Evolutionary conservation across 768 basidiomycete species (phyloP), one percentile per base, ranked within the genome.

Genomic region (Boletus pseudo-olivaceus): DNA sequence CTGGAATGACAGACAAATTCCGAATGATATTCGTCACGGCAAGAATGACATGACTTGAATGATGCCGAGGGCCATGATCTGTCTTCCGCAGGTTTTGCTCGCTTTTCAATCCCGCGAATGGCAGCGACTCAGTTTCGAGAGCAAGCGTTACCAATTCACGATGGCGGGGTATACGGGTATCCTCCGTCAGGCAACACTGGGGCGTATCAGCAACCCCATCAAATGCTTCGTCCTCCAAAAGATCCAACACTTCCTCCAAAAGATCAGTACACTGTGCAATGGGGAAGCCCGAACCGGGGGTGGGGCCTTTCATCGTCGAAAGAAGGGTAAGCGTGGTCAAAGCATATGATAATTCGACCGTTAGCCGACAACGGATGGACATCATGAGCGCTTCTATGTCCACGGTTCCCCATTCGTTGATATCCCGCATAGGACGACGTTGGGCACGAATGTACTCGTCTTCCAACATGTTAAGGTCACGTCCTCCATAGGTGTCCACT

Each of bases 341-440:
- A 5, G 90, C 92, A 67, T 94, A 98, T 4, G 93, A 87, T 49
- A 95, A 74, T 69, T 99, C 96, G 43, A 83, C 78, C 9, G 85
- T 79, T 39, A 98, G 73, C 34, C 95, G 79, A 34, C 90, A 96
- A 32, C 94, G 88, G 38, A 99, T 74, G 30, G 90, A 90, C 87
- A 99, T 86, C n/a, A 85, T 86, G 47, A 99, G 78, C n/a, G 85
- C 85, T 65, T 97, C 94, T 54, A 98, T 85, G 62, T 98, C 95
- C 47, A 96, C 82, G 8, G 77, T 79, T 20, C 92, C 93, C 84
- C 94, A 92, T 49, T 95, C 92, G 65, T 86, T 84, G 58, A 91
- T 79, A 47, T 87, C 82, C 53, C 88, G 80, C 62, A 88, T 68
- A 7, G 81, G 77, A 41, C 88, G 81, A 49, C 79, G 75, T 43